Evolutionary conservation across 352 stramenopile genomes (phyloP).

Genomic region (Pseudoperonospora humuli): DNA sequence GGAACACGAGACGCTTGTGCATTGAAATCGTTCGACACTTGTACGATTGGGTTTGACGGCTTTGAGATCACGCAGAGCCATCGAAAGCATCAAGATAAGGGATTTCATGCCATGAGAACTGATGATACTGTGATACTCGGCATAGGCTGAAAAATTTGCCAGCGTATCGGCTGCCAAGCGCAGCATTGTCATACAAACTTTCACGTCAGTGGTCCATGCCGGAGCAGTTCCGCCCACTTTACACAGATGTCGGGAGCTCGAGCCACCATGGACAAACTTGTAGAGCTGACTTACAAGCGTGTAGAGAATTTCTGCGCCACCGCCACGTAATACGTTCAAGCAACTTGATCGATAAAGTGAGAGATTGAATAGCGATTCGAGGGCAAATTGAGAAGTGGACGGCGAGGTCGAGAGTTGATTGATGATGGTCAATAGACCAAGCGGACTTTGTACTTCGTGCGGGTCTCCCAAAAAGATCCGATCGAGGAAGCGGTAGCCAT

Average conservation of each 20-base stretch:
- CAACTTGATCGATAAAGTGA: conserved; percentile 55
- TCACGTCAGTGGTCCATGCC: conserved; percentile 18
- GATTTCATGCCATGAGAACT: conserved; percentile 43
- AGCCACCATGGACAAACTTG: conserved; percentile 29
- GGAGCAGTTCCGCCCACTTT: not conserved
- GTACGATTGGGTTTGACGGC: conserved; percentile 33
- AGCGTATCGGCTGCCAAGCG: conserved; percentile 49
- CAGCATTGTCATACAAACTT: conserved; percentile 27
- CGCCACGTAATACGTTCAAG: conserved; percentile 39
- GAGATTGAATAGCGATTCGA: conserved; percentile 66
- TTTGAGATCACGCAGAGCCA: conserved; percentile 39
- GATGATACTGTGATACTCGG: conserved; percentile 51
- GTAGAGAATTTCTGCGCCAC: conserved; percentile 51
- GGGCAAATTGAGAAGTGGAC: conserved; percentile 43
- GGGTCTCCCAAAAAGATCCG: conserved; percentile 67
- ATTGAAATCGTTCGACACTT: too few species aligned
- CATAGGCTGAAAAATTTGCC: conserved; percentile 57
- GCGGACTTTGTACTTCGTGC: conserved; percentile 54
- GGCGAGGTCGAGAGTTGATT: conserved; percentile 33
- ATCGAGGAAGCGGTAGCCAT: conserved; percentile 56
- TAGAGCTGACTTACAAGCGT: conserved; percentile 36
- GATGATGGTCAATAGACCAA: conserved; percentile 59
- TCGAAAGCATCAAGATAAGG: conserved; percentile 36
- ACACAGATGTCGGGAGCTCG: conserved; percentile 14
- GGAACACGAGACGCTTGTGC: conserved; percentile 49